These are phyloP conservation scores for Trichosporon sp. DNA, from an alignment of 1,284 basidiomycete species.

Conservation along the genomic window DNA sequence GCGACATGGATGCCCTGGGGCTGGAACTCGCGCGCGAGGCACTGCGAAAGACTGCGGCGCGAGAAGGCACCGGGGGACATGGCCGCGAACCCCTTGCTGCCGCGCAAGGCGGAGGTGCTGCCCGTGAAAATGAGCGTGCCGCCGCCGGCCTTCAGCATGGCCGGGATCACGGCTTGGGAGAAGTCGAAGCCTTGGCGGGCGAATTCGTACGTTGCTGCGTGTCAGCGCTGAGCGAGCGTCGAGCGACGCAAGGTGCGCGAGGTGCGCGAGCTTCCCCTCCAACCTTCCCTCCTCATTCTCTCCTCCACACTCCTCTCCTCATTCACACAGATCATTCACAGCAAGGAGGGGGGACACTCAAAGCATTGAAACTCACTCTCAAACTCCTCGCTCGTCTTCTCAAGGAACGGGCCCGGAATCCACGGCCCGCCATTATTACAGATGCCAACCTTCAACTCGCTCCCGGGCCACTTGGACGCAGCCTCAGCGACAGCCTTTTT, in stretches of 20 bases:
- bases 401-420: constrained; percentile 44
- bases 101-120: constrained; percentile 49
- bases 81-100: constrained; percentile 42
- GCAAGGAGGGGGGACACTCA: too few species aligned
- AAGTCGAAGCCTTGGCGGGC: constrained; percentile 41
- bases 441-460: constrained; percentile 47
- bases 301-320: too few species aligned
- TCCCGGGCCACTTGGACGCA: constrained; percentile 43
- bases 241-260: too few species aligned
- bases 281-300: too few species aligned
- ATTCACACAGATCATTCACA: too few species aligned
- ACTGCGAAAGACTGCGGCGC: constrained; percentile 46
- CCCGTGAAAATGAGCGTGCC: constrained; percentile 54
- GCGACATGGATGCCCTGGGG: constrained; percentile 57
- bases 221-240: too few species aligned
- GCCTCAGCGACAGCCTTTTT: constrained; percentile 41
- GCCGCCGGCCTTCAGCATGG: constrained; percentile 37
- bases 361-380: constrained; percentile 36
- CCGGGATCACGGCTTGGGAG: constrained; percentile 45
- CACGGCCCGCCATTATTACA: constrained; percentile 47
- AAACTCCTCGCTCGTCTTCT: constrained; percentile 41
- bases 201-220: constrained; percentile 7
- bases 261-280: too few species aligned
- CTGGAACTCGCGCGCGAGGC: constrained; percentile 56
- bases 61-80: constrained; percentile 50